Evolutionary conservation across 371 early-diverging fungal genomes (phyloP).

Genomic region (Vairimorpha apis): DNA sequence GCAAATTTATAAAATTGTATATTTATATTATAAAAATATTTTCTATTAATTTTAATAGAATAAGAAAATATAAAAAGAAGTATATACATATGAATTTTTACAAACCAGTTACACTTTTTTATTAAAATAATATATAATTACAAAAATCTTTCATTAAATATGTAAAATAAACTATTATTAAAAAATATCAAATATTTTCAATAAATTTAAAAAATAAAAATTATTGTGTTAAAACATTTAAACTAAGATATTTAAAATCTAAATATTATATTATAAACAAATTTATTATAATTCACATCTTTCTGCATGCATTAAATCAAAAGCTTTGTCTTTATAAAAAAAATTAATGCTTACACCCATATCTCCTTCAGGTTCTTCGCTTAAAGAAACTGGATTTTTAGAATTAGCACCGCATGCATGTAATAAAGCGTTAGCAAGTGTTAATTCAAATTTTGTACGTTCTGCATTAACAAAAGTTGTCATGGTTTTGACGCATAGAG

Average conservation of each 20-base stretch:
- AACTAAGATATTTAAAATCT: too few species aligned
- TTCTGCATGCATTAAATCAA: neutral
- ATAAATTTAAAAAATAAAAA: too few species aligned
- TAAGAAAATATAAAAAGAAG: too few species aligned
- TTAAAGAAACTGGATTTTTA: slow-evolving; percentile 22
- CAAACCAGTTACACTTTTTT: too few species aligned
- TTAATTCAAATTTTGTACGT: slow-evolving; percentile 25
- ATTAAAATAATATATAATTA: neutral
- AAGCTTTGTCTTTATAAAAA: neutral
- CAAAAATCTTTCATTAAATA: neutral
- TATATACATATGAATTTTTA: too few species aligned
- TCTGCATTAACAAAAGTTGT: slow-evolving; percentile 36
- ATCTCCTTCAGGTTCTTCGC: slow-evolving; percentile 32
- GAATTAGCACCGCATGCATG: slow-evolving; percentile 11
- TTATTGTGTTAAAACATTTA: too few species aligned
- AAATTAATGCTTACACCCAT: slow-evolving; percentile 3
- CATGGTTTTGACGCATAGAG: slow-evolving; percentile 15
- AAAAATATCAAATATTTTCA: too few species aligned
- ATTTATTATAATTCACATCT: neutral
- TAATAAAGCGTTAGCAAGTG: slow-evolving; percentile 23
- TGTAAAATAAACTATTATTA: too few species aligned
- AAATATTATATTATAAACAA: too few species aligned
- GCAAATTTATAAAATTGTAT: too few species aligned
- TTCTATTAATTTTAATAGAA: too few species aligned
- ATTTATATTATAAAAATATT: too few species aligned